phyloP scores from a whole-genome alignment of 2,329 filamentous ascomycete genomes.

The Pseudogymnoascus sp. region DNA sequence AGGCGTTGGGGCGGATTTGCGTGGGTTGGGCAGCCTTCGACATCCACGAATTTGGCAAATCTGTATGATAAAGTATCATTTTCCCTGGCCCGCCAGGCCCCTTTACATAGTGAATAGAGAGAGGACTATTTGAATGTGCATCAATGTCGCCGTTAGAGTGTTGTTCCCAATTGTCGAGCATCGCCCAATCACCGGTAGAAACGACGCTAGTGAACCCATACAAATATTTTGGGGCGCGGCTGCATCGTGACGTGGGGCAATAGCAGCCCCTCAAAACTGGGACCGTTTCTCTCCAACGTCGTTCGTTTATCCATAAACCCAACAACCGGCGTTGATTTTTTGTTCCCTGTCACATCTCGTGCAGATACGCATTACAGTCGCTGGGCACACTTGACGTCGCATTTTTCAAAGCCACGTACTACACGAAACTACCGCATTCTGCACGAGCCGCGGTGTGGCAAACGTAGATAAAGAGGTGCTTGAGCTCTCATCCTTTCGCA shows the following conservation, averaged over 20 bases:
- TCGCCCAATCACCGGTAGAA: neutral
- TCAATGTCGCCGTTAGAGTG: neutral
- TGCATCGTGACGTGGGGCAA: conserved; percentile 7
- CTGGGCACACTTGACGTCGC: conserved; percentile 1
- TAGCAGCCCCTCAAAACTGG: neutral
- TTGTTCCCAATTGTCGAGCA: neutral
- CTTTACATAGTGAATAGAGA: conserved; percentile 8
- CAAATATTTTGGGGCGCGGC: neutral
- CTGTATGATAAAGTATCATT: conserved; percentile 6
- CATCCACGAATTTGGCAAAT: neutral
- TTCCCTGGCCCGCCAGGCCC: neutral
- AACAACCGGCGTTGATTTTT: neutral
- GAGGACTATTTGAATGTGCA: conserved; percentile 1
- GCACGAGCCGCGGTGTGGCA: neutral
- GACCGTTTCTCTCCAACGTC: neutral
- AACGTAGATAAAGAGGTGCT: neutral
- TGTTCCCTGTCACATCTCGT: neutral
- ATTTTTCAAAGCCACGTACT: neutral
- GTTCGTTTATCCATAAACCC: neutral
- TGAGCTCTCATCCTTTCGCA: neutral
- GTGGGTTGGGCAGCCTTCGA: neutral
- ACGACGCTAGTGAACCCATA: conserved; percentile 3
- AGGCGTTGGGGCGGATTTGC: neutral
- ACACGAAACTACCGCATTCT: neutral
- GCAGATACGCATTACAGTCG: neutral